Conservation (phyloP, 768 basidiomycete species). For the Lentinula sp. region DNA sequence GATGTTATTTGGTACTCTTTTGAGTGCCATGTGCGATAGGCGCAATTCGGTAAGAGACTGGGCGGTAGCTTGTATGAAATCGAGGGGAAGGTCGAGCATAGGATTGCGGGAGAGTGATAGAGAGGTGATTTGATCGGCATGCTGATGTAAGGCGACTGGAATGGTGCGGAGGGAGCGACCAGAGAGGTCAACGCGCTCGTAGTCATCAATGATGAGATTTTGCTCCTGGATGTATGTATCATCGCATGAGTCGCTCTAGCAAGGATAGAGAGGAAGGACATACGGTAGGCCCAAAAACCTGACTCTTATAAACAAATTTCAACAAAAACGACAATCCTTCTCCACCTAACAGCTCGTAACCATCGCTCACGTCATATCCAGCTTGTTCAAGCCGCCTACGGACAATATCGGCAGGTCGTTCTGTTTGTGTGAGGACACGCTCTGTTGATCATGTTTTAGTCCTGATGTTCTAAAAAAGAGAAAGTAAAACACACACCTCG, state of each 20-base stretch:
- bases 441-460: constrained; percentile 37
- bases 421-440: constrained; percentile 72
- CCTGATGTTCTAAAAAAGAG: too few relatives aligned
- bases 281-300: constrained; percentile 58
- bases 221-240: constrained; percentile 50
- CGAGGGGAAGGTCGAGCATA: constrained; percentile 92
- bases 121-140: constrained; percentile 77
- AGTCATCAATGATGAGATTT: constrained; percentile 62
- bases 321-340: constrained; percentile 82
- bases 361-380: constrained; percentile 80
- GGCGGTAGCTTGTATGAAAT: constrained; percentile 85
- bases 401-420: constrained; percentile 82
- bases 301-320: constrained; percentile 86
- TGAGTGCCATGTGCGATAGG: constrained; percentile 89
- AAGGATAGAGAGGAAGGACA: constrained; percentile 17
- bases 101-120: constrained; percentile 92
- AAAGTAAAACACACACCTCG: constrained; percentile 39
- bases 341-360: constrained; percentile 66
- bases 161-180: constrained; percentile 79
- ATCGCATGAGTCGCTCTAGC: not conserved
- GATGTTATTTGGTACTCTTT: constrained; percentile 83
- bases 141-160: constrained; percentile 78
- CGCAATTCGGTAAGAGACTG: constrained; percentile 77
- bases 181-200: constrained; percentile 77
- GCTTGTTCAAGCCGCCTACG: constrained; percentile 81